Percentiles rank a stretch among this genome's conserved stretches.
Evolutionary conservation across 495 filamentous ascomycete genomes (phyloP).

Genomic region (Aspergillus homomorphus): DNA sequence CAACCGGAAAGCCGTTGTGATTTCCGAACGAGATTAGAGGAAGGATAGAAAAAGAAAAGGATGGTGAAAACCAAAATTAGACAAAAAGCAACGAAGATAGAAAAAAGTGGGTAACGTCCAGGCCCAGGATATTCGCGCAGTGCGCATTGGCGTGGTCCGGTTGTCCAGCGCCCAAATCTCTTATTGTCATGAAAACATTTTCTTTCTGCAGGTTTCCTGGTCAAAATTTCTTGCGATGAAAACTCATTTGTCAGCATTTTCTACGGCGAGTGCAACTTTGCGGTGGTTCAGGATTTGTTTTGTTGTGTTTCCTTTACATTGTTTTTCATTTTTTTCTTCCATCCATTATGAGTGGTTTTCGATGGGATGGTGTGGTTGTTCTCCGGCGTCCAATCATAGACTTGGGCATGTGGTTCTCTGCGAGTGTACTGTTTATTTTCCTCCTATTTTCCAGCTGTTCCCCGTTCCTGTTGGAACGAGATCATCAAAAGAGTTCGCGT

Average conservation of each 20-base stretch:
- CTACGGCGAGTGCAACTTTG: slow-evolving; percentile 31
- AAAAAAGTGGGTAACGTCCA: slow-evolving; percentile 1
- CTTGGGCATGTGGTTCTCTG: slow-evolving; percentile 39
- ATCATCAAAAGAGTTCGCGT: slow-evolving; percentile 14
- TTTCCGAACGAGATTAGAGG: background rate
- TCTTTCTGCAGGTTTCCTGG: slow-evolving; percentile 19
- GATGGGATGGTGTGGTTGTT: slow-evolving; percentile 42
- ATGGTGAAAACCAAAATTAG: background rate
- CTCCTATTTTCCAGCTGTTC: too few species aligned
- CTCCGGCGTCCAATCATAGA: slow-evolving; percentile 49
- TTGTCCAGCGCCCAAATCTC: slow-evolving; percentile 9
- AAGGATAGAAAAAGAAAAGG: background rate
- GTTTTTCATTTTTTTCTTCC: slow-evolving; percentile 16
- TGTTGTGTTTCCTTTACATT: slow-evolving; percentile 12
- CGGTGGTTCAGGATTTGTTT: slow-evolving; percentile 32
- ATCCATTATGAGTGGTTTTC: slow-evolving; percentile 33
- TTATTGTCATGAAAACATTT: slow-evolving; percentile 24
- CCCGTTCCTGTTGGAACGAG: slow-evolving; percentile 16
- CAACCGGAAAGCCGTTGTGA: slow-evolving; percentile 6
- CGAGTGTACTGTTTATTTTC: slow-evolving; percentile 22
- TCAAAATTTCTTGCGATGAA: slow-evolving; percentile 24
- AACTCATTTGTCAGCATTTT: slow-evolving; percentile 35
- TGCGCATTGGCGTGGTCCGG: slow-evolving; percentile 5
- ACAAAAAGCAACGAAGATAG: background rate
- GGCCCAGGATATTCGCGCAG: slow-evolving; percentile 1